A percentile compares a stretch with the other conserved stretches of the same genome.
These are phyloP conservation scores for Aureobasidium mangrovei DNA, from an alignment of 2,329 filamentous ascomycete genomes.

Conservation along the genomic window DNA sequence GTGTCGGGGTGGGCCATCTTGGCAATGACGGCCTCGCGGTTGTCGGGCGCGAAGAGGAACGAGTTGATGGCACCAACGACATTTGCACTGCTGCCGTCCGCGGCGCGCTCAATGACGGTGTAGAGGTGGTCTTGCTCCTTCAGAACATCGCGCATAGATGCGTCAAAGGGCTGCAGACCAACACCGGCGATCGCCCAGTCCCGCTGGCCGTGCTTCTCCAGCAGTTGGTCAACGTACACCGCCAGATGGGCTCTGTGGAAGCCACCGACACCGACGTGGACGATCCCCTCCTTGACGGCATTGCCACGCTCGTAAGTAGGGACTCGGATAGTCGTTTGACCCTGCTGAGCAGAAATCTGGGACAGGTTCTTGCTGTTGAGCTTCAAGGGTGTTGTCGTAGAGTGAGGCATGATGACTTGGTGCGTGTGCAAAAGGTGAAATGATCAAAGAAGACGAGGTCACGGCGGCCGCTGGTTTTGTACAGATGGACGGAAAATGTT, in stretches of 20 bases:
- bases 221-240: conserved; percentile 43
- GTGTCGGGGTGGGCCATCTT: conserved; percentile 49
- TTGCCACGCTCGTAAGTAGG: conserved; percentile 37
- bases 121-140: conserved; percentile 43
- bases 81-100: conserved; percentile 40
- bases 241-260: conserved; percentile 48
- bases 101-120: conserved; percentile 48
- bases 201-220: conserved; percentile 37
- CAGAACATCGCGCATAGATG: conserved; percentile 44
- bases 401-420: conserved; percentile 16
- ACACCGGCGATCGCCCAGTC: conserved; percentile 47
- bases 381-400: conserved; percentile 30
- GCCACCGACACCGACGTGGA: conserved; percentile 47
- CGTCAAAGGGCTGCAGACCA: conserved; percentile 43
- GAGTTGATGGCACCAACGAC: conserved; percentile 46
- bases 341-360: conserved; percentile 26
- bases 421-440: conserved; percentile 21
- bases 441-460: not conserved
- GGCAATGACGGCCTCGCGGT: conserved; percentile 43
- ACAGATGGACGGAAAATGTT: conserved; percentile 4
- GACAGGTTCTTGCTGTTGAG: conserved; percentile 33
- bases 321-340: conserved; percentile 24
- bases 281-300: conserved; percentile 45
- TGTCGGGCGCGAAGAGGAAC: conserved; percentile 44
- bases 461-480: conserved; percentile 1